phyloP scores from a whole-genome alignment of 257 asterid genomes.

The Lycium barbarum region DNA sequence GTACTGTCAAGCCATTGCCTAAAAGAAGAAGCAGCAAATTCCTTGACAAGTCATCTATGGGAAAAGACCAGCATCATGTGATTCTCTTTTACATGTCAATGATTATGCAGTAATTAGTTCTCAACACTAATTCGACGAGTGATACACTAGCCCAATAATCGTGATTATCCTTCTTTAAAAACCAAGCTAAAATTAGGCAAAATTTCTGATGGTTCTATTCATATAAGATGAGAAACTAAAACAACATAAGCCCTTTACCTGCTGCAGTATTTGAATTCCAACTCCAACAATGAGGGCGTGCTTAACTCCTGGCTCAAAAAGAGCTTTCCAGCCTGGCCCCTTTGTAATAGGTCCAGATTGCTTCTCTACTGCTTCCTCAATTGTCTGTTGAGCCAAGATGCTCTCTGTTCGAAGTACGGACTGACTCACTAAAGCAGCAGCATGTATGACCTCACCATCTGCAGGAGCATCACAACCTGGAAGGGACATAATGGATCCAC shows the following conservation, averaged over 20 bases:
- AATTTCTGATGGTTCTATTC: background rate
- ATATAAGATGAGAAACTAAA: background rate
- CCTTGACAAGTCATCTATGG: background rate
- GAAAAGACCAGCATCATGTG: background rate
- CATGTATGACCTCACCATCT: constrained; percentile 72
- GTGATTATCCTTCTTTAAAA: background rate
- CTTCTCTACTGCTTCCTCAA: constrained; percentile 58
- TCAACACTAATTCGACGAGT: background rate
- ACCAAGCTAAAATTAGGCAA: background rate
- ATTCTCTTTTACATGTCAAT: background rate
- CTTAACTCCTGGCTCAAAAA: constrained; percentile 91
- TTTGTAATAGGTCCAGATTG: constrained; percentile 47
- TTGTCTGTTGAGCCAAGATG: constrained; percentile 49
- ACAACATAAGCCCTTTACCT: constrained; percentile 51
- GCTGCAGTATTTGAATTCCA: constrained; percentile 94
- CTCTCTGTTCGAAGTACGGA: constrained; percentile 75
- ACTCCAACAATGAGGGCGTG: constrained; percentile 93
- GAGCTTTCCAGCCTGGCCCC: constrained; percentile 77
- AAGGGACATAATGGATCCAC: constrained; percentile 74
- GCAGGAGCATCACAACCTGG: constrained; percentile 56
- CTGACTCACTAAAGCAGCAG: constrained; percentile 91
- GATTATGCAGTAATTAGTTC: background rate
- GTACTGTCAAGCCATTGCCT: background rate
- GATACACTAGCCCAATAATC: background rate
- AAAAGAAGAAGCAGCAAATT: background rate